phyloP scores from a whole-genome alignment of 2,329 filamentous ascomycete species.

The Helotiales sp. region DNA sequence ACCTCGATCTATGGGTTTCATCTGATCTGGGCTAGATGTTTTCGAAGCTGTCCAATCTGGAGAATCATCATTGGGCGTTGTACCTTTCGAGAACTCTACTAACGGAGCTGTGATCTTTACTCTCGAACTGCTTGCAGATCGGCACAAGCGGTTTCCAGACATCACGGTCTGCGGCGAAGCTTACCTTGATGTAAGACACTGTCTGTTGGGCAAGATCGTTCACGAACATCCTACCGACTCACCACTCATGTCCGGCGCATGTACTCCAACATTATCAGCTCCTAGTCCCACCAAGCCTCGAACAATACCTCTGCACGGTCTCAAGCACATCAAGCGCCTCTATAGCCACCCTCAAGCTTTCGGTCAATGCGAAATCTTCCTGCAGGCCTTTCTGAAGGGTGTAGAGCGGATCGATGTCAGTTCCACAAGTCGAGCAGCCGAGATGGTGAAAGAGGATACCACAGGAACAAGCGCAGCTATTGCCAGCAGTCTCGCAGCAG shows the following conservation, averaged over 20 bases:
- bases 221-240: conserved; percentile 18
- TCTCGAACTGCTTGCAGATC: conserved; percentile 83
- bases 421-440: conserved; percentile 82
- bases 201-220: conserved; percentile 61
- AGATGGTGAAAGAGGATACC: conserved; percentile 64
- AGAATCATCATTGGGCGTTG: conserved; percentile 69
- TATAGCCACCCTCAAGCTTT: conserved; percentile 97
- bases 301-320: conserved; percentile 47
- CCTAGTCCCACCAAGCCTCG: conserved; percentile 47
- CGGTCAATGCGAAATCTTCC: conserved; percentile 82
- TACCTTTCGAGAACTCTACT: conserved; percentile 94
- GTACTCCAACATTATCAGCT: conserved; percentile 49
- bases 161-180: conserved; percentile 79
- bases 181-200: conserved; percentile 88
- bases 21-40: conserved; percentile 55
- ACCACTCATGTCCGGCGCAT: conserved; percentile 43
- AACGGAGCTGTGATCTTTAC: conserved; percentile 92
- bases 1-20: too few relatives aligned
- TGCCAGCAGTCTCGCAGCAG: conserved; percentile 71
- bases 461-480: conserved; percentile 72
- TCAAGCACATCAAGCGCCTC: conserved; percentile 69
- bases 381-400: conserved; percentile 67
- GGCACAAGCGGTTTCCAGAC: conserved; percentile 60
- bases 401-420: conserved; percentile 81
- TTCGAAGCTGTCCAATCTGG: conserved; percentile 75